Evolutionary conservation across 345 rosid species (phyloP).

Genomic region (Mercurialis annua): DNA sequence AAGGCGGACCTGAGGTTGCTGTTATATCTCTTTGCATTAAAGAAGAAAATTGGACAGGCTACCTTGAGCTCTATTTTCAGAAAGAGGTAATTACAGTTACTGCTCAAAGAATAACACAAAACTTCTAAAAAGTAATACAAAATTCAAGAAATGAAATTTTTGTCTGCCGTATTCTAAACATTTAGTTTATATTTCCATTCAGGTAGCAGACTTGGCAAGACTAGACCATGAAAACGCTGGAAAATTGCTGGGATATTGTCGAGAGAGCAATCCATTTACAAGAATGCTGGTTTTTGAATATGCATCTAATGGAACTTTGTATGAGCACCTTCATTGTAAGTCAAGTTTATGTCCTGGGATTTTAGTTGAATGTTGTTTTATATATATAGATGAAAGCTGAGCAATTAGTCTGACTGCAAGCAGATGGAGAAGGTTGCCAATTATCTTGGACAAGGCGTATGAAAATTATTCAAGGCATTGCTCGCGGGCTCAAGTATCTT

Average conservation of each 20-base stretch:
- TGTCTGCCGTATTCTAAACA: slow-evolving; percentile 13
- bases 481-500: slow-evolving; percentile 84
- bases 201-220: slow-evolving; percentile 98
- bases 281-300: slow-evolving; percentile 94
- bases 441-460: slow-evolving; percentile 87
- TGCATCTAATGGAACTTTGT: slow-evolving; percentile 92
- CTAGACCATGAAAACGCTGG: slow-evolving; percentile 74
- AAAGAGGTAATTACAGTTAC: slow-evolving; percentile 58
- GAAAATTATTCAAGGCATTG: slow-evolving; percentile 82
- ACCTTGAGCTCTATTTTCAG: slow-evolving; percentile 90
- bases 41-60: slow-evolving; percentile 91
- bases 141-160: neutral
- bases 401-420: slow-evolving; percentile 16
- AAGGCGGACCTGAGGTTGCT: slow-evolving; percentile 93
- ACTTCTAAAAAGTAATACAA: no score
- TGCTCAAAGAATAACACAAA: neutral
- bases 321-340: slow-evolving; percentile 96
- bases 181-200: slow-evolving; percentile 25
- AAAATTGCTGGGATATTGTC: slow-evolving; percentile 83
- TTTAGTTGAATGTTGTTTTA: slow-evolving; percentile 6
- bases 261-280: slow-evolving; percentile 75
- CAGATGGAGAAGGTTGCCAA: slow-evolving; percentile 90
- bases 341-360: slow-evolving; percentile 13
- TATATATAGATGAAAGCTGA: slow-evolving; percentile 13
- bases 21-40: slow-evolving; percentile 84